These are phyloP conservation scores for Arxiozyma heterogenica DNA, from an alignment of 1,139 yeast genomes.

Conservation along the genomic window DNA sequence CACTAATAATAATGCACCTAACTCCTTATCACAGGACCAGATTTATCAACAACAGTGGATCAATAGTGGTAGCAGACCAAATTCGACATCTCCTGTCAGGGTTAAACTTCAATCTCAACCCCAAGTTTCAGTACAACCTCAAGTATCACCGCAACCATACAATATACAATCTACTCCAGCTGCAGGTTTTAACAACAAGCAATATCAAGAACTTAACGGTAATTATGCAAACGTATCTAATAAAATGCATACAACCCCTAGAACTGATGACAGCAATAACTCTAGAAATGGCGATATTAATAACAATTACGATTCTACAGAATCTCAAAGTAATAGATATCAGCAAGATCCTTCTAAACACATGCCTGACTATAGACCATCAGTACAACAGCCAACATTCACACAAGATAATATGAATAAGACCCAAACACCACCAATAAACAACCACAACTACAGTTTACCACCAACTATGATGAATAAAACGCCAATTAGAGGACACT, in stretches of 20 bases:
- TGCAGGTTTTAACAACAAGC: background rate
- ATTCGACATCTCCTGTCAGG: background rate
- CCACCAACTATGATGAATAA: background rate
- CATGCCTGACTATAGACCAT: background rate
- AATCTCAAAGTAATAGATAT: background rate
- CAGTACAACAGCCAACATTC: background rate
- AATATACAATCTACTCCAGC: background rate
- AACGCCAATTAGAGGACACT: background rate
- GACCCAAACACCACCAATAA: background rate
- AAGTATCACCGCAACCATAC: background rate
- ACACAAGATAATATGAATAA: background rate
- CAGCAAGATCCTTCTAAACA: background rate
- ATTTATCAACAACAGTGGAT: background rate
- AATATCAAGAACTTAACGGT: background rate
- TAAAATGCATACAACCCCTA: background rate
- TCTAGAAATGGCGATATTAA: background rate
- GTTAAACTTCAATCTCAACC: background rate
- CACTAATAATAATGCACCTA: background rate
- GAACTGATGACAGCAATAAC: background rate
- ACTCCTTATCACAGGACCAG: background rate
- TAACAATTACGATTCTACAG: background rate
- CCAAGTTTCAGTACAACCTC: background rate
- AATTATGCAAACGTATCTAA: background rate
- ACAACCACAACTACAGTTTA: background rate
- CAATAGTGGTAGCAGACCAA: slow-evolving; percentile 1